phyloP scores from a whole-genome alignment of 2,329 filamentous ascomycete genomes.

The Fusarium scirpi region DNA sequence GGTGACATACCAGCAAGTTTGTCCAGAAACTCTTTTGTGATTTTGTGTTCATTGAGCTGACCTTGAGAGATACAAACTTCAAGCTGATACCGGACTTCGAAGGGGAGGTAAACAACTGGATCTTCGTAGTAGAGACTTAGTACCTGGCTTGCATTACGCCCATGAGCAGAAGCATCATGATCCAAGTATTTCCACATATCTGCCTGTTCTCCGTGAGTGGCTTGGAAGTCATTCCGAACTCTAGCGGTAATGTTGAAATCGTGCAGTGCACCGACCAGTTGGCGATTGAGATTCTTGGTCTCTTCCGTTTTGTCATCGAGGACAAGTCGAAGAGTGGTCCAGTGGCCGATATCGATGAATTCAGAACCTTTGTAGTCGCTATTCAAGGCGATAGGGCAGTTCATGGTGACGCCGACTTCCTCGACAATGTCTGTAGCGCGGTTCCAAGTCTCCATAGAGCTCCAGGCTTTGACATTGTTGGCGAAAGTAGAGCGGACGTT shows the following conservation, averaged over 20 bases:
- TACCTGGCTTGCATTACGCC: conserved; percentile 47
- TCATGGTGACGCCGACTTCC: conserved; percentile 48
- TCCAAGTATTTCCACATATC: conserved; percentile 52
- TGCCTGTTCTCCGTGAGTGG: conserved; percentile 45
- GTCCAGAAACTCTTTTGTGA: conserved; percentile 75
- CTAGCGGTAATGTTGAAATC: conserved; percentile 78
- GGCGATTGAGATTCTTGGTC: conserved; percentile 52
- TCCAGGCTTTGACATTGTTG: conserved; percentile 53
- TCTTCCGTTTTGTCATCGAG: conserved; percentile 49
- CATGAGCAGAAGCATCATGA: conserved; percentile 26
- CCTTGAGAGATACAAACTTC: conserved; percentile 92
- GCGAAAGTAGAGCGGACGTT: conserved; percentile 52
- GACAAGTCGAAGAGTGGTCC: conserved; percentile 66
- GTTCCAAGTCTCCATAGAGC: conserved; percentile 59
- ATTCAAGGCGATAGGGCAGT: conserved; percentile 56
- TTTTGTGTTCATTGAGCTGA: conserved; percentile 79
- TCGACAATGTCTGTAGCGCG: conserved; percentile 61
- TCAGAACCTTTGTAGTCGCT: conserved; percentile 50
- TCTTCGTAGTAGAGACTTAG: conserved; percentile 37
- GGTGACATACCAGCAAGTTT: conserved; percentile 62
- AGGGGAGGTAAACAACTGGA: conserved; percentile 63
- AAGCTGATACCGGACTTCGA: conserved; percentile 85
- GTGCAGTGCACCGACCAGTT: conserved; percentile 65
- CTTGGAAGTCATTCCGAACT: conserved; percentile 55
- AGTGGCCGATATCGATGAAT: conserved; percentile 66